Conservation (phyloP, 345 rosid species). For the Abelmoschus esculentus region DNA sequence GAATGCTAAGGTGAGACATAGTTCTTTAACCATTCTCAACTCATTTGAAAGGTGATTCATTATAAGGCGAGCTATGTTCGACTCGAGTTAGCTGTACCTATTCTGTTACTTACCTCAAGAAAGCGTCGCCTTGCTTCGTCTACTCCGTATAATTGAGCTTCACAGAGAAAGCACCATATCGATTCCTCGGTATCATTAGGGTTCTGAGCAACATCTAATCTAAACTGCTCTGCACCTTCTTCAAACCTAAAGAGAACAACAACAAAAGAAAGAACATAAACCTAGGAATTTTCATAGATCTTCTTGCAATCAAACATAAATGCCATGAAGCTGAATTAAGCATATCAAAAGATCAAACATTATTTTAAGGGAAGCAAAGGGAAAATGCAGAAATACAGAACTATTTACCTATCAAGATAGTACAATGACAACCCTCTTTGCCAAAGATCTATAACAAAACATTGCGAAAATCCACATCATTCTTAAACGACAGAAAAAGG, state of each 20-base stretch:
- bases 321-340: neutral
- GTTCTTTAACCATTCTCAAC: neutral
- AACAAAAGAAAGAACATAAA: neutral
- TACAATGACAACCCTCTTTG: slow-evolving; percentile 65
- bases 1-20: neutral
- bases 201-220: slow-evolving; percentile 82
- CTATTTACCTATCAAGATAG: slow-evolving; percentile 49
- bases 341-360: neutral
- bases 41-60: neutral
- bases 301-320: too few species aligned
- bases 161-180: slow-evolving; percentile 88
- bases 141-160: slow-evolving; percentile 57
- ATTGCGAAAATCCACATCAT: neutral
- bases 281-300: neutral
- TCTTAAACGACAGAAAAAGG: neutral
- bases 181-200: slow-evolving; percentile 94
- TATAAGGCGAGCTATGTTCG: neutral
- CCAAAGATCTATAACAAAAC: slow-evolving; percentile 44
- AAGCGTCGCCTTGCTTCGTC: slow-evolving; percentile 55
- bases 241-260: slow-evolving; percentile 44
- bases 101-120: slow-evolving; percentile 43
- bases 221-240: slow-evolving; percentile 88
- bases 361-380: neutral
- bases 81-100: neutral
- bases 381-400: neutral